A percentile compares a stretch with the other conserved stretches of the same genome.
These are phyloP conservation scores for Hyaloperonospora brassicae DNA, from an alignment of 352 stramenopile genomes.

Conservation along the genomic window DNA sequence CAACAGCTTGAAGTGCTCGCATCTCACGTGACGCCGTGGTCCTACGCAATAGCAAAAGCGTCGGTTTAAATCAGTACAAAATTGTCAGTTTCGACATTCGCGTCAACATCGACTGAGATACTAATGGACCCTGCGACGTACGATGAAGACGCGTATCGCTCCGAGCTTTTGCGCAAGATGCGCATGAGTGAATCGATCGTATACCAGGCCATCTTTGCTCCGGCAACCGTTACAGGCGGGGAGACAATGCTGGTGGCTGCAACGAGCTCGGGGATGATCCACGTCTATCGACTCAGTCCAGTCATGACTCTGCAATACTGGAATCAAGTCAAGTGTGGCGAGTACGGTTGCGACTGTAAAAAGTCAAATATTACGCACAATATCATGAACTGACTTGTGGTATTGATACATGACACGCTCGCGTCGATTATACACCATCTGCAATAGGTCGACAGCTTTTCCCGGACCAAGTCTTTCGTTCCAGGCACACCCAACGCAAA, in stretches of 20 bases:
- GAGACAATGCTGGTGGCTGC: conserved; percentile 48
- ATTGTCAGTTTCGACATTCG: too few relatives aligned
- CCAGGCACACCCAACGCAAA: conserved; percentile 60
- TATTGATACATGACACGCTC: conserved; percentile 4
- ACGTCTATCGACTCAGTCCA: conserved; percentile 43
- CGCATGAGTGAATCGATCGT: conserved; percentile 41
- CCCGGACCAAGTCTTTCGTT: conserved; percentile 50
- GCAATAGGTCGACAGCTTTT: conserved; percentile 35
- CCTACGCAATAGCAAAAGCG: too few relatives aligned
- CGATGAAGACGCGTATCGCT: conserved; percentile 45
- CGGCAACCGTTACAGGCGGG: conserved; percentile 18
- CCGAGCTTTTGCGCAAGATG: conserved; percentile 47
- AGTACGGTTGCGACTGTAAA: conserved; percentile 15
- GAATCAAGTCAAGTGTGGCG: conserved; percentile 33
- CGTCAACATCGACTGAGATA: too few relatives aligned
- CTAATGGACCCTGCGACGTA: conserved; percentile 59
- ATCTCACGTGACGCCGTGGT: too few relatives aligned
- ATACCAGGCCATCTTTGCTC: conserved; percentile 49
- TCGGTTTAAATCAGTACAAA: too few relatives aligned
- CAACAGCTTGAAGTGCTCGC: too few relatives aligned
- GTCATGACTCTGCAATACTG: conserved; percentile 44
- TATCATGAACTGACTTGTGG: conserved; percentile 7
- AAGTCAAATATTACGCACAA: neutral
- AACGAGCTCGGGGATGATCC: conserved; percentile 52
- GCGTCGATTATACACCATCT: too few relatives aligned